Base-by-base conservation (phyloP, 1,284 basidiomycete species). In the Melampsora americana region DNA sequence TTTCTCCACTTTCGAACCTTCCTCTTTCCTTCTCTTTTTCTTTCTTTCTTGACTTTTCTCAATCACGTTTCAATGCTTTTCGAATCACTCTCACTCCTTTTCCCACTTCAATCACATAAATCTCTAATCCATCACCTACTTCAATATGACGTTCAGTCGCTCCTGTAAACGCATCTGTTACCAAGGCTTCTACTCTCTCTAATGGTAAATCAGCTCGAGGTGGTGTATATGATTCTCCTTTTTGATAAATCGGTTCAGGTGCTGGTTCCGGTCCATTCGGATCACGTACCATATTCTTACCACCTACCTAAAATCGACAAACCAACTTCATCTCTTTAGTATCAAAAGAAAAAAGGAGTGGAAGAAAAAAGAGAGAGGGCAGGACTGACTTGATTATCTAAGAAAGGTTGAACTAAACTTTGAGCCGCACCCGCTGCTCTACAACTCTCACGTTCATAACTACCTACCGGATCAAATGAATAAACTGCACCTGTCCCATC, bases 141-240 rank as follows among this genome's bases (percentile, higher is more conserved):
- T 96, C 93, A 82, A 97, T 97, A 83, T 97, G 94, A 79, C 94
- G 89, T 85, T 97, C 94, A 16, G 94, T 95, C 44, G 94, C 94
- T 79, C 92, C 89, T 44, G 92, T 93, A 83, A 93, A 93, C 26
- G 92, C 92, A 85, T 97, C 94, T 78, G 92, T 91, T 79, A 96
- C 92, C 82, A 97, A 88, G 39, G 87, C 85, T 69, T 95, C 85
- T 3, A 96, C 93, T 32, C 88, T 89, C 28, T 86, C 83, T 78
- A 97, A 86, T 18, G 93, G 90, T 64, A 96, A 85, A 84, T 94
- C 91, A 50, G 81, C 79, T 26, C 72, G 32, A 4, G 72, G 72
- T 26, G 72, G 72, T 9, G 72, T 74, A 64, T 67, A 74, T 11
- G 72, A 74, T 44, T 74, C 72, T 11, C 72, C 72, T 30, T 67